Percentiles rank a stretch among this genome's conserved stretches.
These are phyloP conservation scores for Bonia amplexicaulis DNA, from an alignment of 176 grass and related monocot genomes.

Conservation along the genomic window DNA sequence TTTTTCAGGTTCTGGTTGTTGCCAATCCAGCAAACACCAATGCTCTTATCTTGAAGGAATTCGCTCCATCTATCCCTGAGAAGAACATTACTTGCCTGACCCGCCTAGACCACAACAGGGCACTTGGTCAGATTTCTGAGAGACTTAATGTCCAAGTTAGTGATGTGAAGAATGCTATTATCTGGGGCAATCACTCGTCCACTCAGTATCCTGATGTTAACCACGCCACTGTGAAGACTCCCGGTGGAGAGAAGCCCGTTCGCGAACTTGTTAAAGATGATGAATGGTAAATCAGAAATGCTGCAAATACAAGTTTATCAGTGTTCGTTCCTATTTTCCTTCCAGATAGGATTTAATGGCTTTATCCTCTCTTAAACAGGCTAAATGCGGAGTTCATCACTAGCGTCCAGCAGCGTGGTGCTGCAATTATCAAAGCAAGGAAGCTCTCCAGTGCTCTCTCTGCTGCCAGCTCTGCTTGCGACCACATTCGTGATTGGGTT, in stretches of 20 bases:
- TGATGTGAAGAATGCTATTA: constrained; percentile 91
- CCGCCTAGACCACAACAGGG: constrained; percentile 93
- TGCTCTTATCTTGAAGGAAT: constrained; percentile 97
- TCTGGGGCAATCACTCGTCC: constrained; percentile 98
- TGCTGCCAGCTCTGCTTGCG: constrained; percentile 93
- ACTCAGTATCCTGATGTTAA: constrained; percentile 86
- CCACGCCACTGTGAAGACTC: constrained; percentile 74
- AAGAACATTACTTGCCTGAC: constrained; percentile 97
- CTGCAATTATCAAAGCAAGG: constrained; percentile 92
- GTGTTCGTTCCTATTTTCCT: constrained; percentile 1
- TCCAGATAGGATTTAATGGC: neutral
- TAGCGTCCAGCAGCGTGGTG: constrained; percentile 91
- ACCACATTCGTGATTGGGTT: constrained; percentile 96
- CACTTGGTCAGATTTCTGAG: constrained; percentile 82
- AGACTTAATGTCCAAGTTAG: constrained; percentile 74
- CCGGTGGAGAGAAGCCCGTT: constrained; percentile 69
- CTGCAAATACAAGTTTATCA: neutral
- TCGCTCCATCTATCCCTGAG: constrained; percentile 87
- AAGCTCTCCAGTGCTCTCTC: constrained; percentile 97
- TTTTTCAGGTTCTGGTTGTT: constrained; percentile 86
- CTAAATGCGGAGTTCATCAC: constrained; percentile 69
- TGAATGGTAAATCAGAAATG: constrained; percentile 59
- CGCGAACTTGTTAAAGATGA: constrained; percentile 71
- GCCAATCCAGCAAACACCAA: constrained; percentile 98
- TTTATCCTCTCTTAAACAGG: constrained; percentile 40